Conservation (phyloP, 148 eudicot species). For the Vaccinium vitisidaea region DNA sequence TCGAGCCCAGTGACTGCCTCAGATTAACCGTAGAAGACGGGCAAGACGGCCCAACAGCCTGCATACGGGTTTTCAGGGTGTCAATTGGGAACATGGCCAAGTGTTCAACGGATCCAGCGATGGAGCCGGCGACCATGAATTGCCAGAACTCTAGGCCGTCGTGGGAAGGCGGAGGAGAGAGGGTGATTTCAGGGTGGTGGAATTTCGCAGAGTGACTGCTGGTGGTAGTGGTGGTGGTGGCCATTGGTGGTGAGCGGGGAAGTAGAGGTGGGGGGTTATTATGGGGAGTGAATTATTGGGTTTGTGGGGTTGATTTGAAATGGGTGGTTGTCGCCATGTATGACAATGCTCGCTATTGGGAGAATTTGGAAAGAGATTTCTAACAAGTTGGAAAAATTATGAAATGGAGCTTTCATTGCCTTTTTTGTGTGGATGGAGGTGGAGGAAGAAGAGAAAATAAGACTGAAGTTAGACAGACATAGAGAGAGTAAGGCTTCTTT, state of each 20-base stretch:
- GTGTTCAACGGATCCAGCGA: conserved; percentile 52
- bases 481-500: neutral
- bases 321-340: conserved; percentile 20
- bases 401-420: conserved; percentile 5
- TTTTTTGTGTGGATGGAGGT: conserved; percentile 10
- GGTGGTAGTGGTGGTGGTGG: conserved; percentile 17
- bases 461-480: neutral
- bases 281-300: conserved; percentile 12
- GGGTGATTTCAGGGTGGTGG: conserved; percentile 18
- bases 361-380: neutral
- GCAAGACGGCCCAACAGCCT: conserved; percentile 27
- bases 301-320: conserved; percentile 8
- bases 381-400: neutral
- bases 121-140: conserved; percentile 50
- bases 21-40: conserved; percentile 21
- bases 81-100: conserved; percentile 56
- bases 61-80: conserved; percentile 56
- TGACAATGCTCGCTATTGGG: neutral
- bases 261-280: neutral
- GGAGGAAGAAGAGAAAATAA: neutral
- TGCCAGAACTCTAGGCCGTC: conserved; percentile 53
- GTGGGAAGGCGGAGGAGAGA: conserved; percentile 22
- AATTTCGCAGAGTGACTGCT: conserved; percentile 8
- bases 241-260: neutral
- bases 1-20: conserved; percentile 35